phyloP scores from a whole-genome alignment of 2,329 filamentous ascomycete genomes.

The Beauveria medogensis region DNA sequence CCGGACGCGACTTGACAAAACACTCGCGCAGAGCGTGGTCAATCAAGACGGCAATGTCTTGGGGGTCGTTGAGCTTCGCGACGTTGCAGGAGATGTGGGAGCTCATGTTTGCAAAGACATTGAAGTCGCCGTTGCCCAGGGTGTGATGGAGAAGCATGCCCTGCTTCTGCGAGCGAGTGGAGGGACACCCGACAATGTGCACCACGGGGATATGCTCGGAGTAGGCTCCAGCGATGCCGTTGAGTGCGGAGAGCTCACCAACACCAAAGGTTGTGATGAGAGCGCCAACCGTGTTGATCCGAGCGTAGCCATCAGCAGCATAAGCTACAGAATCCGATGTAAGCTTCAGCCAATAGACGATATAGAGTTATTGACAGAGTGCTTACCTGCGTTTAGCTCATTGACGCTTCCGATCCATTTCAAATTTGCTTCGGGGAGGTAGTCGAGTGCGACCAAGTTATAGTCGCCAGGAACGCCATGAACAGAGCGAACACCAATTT shows the following conservation, averaged over 20 bases:
- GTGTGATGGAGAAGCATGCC: conserved; percentile 56
- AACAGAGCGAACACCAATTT: conserved; percentile 56
- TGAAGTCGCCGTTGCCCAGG: conserved; percentile 70
- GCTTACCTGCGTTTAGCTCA: conserved; percentile 59
- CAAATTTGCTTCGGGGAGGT: conserved; percentile 49
- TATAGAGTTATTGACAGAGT: background rate
- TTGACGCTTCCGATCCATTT: conserved; percentile 64
- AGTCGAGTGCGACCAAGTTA: conserved; percentile 62
- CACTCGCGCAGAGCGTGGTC: conserved; percentile 71
- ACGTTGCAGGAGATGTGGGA: conserved; percentile 61
- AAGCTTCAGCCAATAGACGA: background rate
- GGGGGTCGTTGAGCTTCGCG: conserved; percentile 60
- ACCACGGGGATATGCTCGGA: conserved; percentile 65
- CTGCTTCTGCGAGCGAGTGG: conserved; percentile 38
- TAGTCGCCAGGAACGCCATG: conserved; percentile 68
- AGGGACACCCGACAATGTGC: conserved; percentile 54
- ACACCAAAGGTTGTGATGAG: conserved; percentile 71
- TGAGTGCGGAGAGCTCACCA: conserved; percentile 64
- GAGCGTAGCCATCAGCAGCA: conserved; percentile 72
- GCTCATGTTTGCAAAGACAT: conserved; percentile 75
- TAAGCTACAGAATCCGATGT: conserved; percentile 43
- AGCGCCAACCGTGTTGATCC: conserved; percentile 62
- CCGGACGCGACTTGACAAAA: conserved; percentile 64
- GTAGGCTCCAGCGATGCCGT: conserved; percentile 66
- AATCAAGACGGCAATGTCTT: conserved; percentile 65